Evolutionary conservation across 495 filamentous ascomycete species (phyloP), one percentile per base, ranked within the genome.

Genomic region (Lepraria neglecta): DNA sequence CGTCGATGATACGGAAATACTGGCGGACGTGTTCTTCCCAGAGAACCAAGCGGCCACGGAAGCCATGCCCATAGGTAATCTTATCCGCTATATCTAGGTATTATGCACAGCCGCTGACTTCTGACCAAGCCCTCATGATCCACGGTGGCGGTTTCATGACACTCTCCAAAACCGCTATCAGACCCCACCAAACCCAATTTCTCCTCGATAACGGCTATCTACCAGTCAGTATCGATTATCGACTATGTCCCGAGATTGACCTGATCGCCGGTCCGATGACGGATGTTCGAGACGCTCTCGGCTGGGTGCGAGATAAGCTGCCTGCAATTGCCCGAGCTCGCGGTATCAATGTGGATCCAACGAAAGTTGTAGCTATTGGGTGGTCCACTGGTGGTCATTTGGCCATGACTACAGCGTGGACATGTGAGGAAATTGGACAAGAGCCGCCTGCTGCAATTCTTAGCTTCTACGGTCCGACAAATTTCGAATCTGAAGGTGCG

Each of bases 341-440:
- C 7, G 77, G 75, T 56, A 45, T 80, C 15, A 74, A 76, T 56
- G 53, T 79, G 9, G 73, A 80, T 54, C 60, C 64, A 0, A 45
- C 66, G 3, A 68, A 66, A 44, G 71, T 84, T 7, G 76, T 76
- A 1, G 76, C 68, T 0, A 66, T 86, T 0, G 81, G 83, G 0
- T 86, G 82, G 82, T 84, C 81, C 0, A 73, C 76, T 0, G 80
- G 80, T 14, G 80, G 80, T 2, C 73, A 75, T 27, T 66, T 83
- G 1, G 80, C 79, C 24, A 74, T 80, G 71, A 68, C 74, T 3
- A 47, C 74, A 1, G 77, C 64, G 1, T 82, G 72, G 71, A 80
- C 74, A 3, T 62, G 70, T 0, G 35, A 35, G 1, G 42, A 64
- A 7, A 11, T 19, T 10, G 72, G 70, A 2, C 9, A 77, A 1